A percentile compares a stretch with the other conserved stretches of the same genome.
These are phyloP conservation scores for Diaporthe amygdali DNA, from an alignment of 2,329 filamentous ascomycete species.

Conservation along the genomic window DNA sequence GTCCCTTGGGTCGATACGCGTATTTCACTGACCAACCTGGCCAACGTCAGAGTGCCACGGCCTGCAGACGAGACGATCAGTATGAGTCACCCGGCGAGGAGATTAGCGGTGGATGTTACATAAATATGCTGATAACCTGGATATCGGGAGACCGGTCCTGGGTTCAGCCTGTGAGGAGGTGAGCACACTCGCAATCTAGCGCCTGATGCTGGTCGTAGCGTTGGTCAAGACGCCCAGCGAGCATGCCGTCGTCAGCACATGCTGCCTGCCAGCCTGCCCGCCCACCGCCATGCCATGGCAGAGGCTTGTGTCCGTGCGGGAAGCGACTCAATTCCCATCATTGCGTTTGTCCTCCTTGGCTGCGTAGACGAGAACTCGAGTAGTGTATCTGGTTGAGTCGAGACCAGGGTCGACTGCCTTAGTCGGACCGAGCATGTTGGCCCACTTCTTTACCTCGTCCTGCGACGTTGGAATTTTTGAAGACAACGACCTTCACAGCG, in stretches of 20 bases:
- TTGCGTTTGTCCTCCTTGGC: neutral
- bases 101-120: constrained; percentile 7
- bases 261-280: neutral
- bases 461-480: neutral
- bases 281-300: neutral
- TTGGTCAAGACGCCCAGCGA: neutral
- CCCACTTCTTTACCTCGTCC: neutral
- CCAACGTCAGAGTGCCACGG: no score
- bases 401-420: neutral
- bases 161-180: neutral
- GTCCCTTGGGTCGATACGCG: neutral
- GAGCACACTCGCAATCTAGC: neutral
- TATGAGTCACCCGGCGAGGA: constrained; percentile 9
- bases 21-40: neutral
- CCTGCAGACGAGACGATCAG: neutral
- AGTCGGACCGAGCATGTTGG: no score
- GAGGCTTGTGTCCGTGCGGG: neutral
- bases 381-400: neutral
- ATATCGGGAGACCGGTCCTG: neutral
- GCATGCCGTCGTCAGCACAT: constrained; percentile 1
- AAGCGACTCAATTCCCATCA: neutral
- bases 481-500: neutral
- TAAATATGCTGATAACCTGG: neutral
- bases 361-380: neutral
- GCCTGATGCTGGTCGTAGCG: neutral